Evolutionary conservation across 2,329 filamentous ascomycete genomes (phyloP), one percentile per base, ranked within the genome.

Genomic region (Ophidiomyces ophidiicola): DNA sequence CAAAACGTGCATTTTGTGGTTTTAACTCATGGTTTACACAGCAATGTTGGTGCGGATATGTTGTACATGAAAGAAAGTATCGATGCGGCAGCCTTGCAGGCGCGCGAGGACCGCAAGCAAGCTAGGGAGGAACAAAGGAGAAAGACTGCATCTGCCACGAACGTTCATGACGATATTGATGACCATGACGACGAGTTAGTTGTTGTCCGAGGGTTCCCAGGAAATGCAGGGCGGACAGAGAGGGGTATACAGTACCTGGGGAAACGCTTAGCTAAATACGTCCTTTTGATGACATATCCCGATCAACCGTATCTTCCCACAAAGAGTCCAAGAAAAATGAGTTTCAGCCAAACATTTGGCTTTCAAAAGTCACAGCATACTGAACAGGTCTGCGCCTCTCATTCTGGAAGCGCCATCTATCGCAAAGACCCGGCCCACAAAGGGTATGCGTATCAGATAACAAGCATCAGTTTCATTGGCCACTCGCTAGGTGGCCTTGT

Each of bases 51-150:
- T 4, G 82, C 86, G 15, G 90, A 98, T 57, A 94, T 98, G 90
- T 68, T 98, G 14, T 98, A 83, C 56, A 64, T 98, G 58, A 98
- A 98, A 56, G 90, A 98, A 61, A 93, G 85, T 59, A 96, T 98
- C 46, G 90, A 98, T 62, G 76, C 78, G 19, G 78, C 83, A 2
- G 80, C 80, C 3, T 79, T 69, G 50, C 77, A 88, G 55, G 80
- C 83, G 19, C 78, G 79, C 50, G 64, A 76, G 35, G 79, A 83
- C 57, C 75, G 78, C 25, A 78, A 71, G 55, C 69, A 74, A 69
- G 49, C 68, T 66, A 32, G 41, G 59, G 65, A 54, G 54, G 62
- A 53, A 52, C 56, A 62, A 41, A 48, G 57, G 39, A 45, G 47
- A 19, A 31, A 32, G 6, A 26, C 20, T 11, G 19, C 15, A 19